Conservation (phyloP, 805 yeast species). For the Ogataea pignaliae region DNA sequence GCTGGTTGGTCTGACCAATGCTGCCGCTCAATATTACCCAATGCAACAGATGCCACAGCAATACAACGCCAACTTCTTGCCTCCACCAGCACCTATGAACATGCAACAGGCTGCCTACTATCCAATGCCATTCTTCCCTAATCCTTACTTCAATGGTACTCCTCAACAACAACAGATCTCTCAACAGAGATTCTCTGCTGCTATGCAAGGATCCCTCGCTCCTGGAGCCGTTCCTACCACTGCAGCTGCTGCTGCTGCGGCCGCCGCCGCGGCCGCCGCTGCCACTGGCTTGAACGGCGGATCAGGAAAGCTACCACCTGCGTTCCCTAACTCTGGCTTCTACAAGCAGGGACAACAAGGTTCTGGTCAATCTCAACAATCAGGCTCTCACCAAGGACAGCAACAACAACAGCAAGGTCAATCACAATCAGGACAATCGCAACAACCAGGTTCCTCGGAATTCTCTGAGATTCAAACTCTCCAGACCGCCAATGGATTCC, state of each 20-base stretch:
- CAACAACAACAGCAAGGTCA: slow-evolving; percentile 5
- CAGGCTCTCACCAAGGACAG: not conserved
- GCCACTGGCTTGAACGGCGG: not conserved
- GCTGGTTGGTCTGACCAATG: slow-evolving; percentile 7
- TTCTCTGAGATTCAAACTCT: slow-evolving; percentile 1
- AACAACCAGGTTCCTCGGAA: slow-evolving; percentile 2
- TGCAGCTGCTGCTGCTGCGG: slow-evolving; percentile 3
- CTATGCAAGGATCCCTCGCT: slow-evolving; percentile 6
- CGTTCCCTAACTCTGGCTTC: not conserved
- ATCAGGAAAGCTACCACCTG: not conserved
- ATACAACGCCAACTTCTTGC: slow-evolving; percentile 18
- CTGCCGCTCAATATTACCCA: slow-evolving; percentile 16
- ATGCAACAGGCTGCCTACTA: slow-evolving; percentile 20
- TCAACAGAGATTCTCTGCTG: slow-evolving; percentile 17
- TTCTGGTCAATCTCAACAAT: slow-evolving; percentile 5
- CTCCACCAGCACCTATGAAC: slow-evolving; percentile 24
- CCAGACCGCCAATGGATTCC: slow-evolving; percentile 1
- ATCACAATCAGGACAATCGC: slow-evolving; percentile 3
- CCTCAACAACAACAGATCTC: slow-evolving; percentile 22
- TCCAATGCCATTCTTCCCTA: slow-evolving; percentile 21
- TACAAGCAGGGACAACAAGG: slow-evolving; percentile 2
- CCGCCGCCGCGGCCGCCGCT: slow-evolving; percentile 1
- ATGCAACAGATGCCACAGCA: slow-evolving; percentile 16
- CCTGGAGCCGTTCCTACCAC: not conserved
- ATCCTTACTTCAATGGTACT: slow-evolving; percentile 17